Base-by-base conservation (phyloP, 2,329 filamentous ascomycete species). In the Thelonectria olida region DNA sequence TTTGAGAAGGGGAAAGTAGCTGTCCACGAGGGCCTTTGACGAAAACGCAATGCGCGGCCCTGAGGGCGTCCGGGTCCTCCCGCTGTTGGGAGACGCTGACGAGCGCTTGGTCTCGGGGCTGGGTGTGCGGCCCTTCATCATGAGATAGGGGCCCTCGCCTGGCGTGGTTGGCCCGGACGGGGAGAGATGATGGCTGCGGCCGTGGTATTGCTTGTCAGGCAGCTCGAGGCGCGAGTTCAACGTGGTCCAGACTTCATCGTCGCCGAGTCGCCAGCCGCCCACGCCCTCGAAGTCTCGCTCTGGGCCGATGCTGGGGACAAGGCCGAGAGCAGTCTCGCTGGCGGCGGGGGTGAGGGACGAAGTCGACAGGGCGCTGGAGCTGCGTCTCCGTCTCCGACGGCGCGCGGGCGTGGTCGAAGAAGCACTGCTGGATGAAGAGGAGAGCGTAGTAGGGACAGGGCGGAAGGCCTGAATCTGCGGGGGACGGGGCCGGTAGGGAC, bases 241-340 rank as follows among this genome's bases (percentile, higher is more conserved):
- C 44, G 79, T 81, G 17, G 80, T 81, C 84, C 84, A 86, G 28
- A 79, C 67, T 38, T 82, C 76, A 25, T 85, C 81, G 54, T 83
- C 79, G 12, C 75, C 73, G 15, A 86, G 64, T 48, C 85, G 77
- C 85, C 85, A 88, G 3, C 86, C 86, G 17, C 86, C 86, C 2
- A 88, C 74, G 7, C 86, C 86, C 65, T 88, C 86, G 64, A 83
- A 88, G 68, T 88, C 86, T 27, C 86, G 77, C 54, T 84, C 81
- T 4, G 84, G 74, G 0, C 84, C 84, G 31, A 84, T 73, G 61
- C 80, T 83, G 7, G 82, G 80, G 13, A 80, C 75, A 15, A 85
- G 68, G 6, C 80, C 76, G 42, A 81, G 68, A 7, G 75, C 72
- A 47, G 71, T 74, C 22, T 81, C 74, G 61, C 76, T 75, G 47